Conservation (phyloP, 1,284 basidiomycete genomes). For the Cryptococcus floricola region DNA sequence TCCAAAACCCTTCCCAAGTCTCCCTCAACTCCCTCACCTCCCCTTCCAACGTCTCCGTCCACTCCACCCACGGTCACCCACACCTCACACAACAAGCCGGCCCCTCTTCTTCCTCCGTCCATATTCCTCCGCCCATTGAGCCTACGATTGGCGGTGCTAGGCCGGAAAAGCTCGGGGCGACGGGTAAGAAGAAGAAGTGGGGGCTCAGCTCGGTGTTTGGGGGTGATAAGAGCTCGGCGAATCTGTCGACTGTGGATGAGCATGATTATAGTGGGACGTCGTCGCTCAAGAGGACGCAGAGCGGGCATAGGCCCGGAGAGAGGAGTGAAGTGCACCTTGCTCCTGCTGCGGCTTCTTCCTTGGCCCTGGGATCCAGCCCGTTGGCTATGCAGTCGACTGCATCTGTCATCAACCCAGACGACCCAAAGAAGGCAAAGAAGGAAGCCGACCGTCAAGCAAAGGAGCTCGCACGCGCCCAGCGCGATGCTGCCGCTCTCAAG, state of each 20-base stretch:
- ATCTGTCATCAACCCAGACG: conserved; percentile 33
- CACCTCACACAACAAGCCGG: conserved; percentile 1
- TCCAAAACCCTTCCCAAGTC: not conserved
- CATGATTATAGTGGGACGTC: conserved; percentile 48
- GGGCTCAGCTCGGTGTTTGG: conserved; percentile 63
- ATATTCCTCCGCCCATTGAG: conserved; percentile 4
- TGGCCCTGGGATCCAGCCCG: not conserved
- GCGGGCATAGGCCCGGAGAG: conserved; percentile 63
- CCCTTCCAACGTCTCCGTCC: not conserved
- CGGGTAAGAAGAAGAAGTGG: conserved; percentile 51
- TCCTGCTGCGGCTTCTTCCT: conserved; percentile 46
- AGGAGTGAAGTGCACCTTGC: conserved; percentile 54
- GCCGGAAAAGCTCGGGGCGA: conserved; percentile 17
- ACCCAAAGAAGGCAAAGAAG: conserved; percentile 84
- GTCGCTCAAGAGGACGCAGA: conserved; percentile 79
- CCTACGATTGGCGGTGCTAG: conserved; percentile 16
- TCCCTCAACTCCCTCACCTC: not conserved
- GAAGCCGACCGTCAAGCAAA: conserved; percentile 77
- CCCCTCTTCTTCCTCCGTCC: conserved; percentile 14
- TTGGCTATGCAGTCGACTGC: not conserved
- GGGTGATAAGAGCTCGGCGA: conserved; percentile 59
- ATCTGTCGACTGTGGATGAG: conserved; percentile 63
- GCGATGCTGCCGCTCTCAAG: conserved; percentile 65
- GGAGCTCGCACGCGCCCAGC: conserved; percentile 83
- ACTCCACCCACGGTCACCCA: no score